These are phyloP conservation scores for Phytophthora chlamydospora DNA, from an alignment of 352 stramenopile genomes.

Conservation along the genomic window DNA sequence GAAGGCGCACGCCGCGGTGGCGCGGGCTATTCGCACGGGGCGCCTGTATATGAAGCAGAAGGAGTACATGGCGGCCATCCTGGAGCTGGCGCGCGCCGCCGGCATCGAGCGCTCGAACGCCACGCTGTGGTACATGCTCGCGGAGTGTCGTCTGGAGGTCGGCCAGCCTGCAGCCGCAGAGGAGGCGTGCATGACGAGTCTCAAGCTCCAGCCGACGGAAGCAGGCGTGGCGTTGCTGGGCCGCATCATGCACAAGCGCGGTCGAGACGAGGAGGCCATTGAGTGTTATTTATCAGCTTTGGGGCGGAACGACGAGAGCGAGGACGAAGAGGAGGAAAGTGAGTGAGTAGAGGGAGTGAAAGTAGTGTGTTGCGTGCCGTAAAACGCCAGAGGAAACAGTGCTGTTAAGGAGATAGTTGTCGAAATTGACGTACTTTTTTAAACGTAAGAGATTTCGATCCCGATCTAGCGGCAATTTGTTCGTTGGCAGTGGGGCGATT, in stretches of 20 bases:
- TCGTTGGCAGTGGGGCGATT: conserved; percentile 2
- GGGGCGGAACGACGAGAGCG: conserved; percentile 44
- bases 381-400: conserved; percentile 20
- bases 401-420: conserved; percentile 36
- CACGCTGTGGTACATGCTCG: conserved; percentile 60
- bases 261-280: conserved; percentile 57
- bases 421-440: conserved; percentile 22
- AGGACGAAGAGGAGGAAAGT: conserved; percentile 29
- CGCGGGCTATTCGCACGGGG: conserved; percentile 46
- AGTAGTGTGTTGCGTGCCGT: conserved; percentile 20
- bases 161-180: conserved; percentile 54
- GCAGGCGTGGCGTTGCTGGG: conserved; percentile 55
- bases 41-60: conserved; percentile 50
- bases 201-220: conserved; percentile 45
- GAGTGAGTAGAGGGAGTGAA: conserved; percentile 43
- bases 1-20: conserved; percentile 50
- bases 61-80: conserved; percentile 66
- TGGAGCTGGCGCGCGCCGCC: conserved; percentile 56
- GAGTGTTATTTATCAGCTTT: conserved; percentile 71
- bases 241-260: conserved; percentile 57
- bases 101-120: conserved; percentile 59
- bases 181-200: conserved; percentile 59
- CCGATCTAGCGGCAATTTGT: background rate
- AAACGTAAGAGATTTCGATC: conserved; percentile 1
- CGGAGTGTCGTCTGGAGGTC: conserved; percentile 58